Evolutionary conservation across 257 asterid genomes (phyloP).

Genomic region (Linaria vulgaris): DNA sequence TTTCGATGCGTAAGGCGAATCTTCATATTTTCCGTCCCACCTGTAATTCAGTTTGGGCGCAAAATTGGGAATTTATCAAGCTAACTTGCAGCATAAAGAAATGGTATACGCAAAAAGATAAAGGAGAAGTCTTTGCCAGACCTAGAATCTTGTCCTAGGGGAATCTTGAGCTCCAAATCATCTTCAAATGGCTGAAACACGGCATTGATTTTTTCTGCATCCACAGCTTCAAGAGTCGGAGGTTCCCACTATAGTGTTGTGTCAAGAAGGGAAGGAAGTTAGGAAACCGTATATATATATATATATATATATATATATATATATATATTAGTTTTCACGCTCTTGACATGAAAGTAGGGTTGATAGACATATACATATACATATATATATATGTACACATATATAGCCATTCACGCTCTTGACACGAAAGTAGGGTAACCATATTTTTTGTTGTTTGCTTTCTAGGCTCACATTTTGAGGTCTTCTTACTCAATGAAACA

Average conservation of each 20-base stretch:
- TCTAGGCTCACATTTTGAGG: too few species aligned
- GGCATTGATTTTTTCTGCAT: slow-evolving; percentile 44
- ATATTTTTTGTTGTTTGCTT: too few species aligned
- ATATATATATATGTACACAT: too few species aligned
- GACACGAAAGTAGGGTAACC: too few species aligned
- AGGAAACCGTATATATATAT: neutral
- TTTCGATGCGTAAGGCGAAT: slow-evolving; percentile 43
- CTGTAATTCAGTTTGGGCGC: slow-evolving; percentile 29
- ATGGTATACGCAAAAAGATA: neutral
- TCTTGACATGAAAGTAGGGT: neutral
- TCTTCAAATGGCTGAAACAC: slow-evolving; percentile 66
- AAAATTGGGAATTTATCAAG: slow-evolving; percentile 15
- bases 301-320: too few species aligned
- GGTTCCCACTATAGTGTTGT: slow-evolving; percentile 69
- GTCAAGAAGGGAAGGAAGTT: neutral
- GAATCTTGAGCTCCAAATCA: slow-evolving; percentile 74
- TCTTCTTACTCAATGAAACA: too few species aligned
- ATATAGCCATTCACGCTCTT: neutral
- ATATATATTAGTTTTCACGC: too few species aligned
- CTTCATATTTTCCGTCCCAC: slow-evolving; percentile 81
- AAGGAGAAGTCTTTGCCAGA: neutral
- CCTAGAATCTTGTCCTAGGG: slow-evolving; percentile 67
- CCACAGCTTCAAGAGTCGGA: slow-evolving; percentile 49
- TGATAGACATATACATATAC: too few species aligned
- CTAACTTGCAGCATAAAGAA: neutral